Percentiles rank a stretch among this genome's conserved stretches.
Conservation (phyloP, 1,139 yeast genomes). For the Diutina pseudorugosa region DNA sequence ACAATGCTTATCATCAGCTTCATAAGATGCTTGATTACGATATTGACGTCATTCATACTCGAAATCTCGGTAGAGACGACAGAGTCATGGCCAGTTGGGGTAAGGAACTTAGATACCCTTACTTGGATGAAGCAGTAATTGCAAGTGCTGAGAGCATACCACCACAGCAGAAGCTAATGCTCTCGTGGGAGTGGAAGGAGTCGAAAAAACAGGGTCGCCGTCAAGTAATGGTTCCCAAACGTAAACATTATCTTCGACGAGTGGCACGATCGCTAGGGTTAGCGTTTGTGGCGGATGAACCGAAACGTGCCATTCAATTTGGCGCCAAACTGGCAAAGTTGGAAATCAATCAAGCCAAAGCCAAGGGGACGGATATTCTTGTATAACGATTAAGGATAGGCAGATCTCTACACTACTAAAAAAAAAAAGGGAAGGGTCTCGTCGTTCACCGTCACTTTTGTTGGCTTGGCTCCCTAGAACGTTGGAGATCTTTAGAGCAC, state of each 20-base stretch:
- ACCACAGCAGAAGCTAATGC: conserved; percentile 21
- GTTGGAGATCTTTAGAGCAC: too few species aligned
- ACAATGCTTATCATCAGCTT: conserved; percentile 15
- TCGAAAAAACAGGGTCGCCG: conserved; percentile 20
- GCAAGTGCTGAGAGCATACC: conserved; percentile 12
- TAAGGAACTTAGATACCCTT: conserved; percentile 84
- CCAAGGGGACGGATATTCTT: conserved; percentile 45
- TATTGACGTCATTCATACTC: conserved; percentile 55
- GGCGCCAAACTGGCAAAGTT: conserved; percentile 93
- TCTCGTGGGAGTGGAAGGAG: conserved; percentile 18
- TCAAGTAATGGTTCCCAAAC: conserved; percentile 18
- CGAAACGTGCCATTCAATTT: conserved; percentile 93
- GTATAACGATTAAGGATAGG: not conserved
- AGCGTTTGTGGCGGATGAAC: conserved; percentile 51
- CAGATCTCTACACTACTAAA: too few species aligned
- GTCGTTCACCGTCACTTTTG: too few species aligned
- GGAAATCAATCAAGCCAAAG: conserved; percentile 58
- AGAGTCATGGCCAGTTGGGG: conserved; percentile 81
- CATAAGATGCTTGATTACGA: conserved; percentile 51
- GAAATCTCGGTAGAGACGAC: conserved; percentile 88
- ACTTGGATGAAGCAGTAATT: conserved; percentile 55
- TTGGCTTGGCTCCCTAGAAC: too few species aligned
- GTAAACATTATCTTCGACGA: conserved; percentile 55
- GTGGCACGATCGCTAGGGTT: conserved; percentile 46
- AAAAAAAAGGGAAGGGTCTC: too few species aligned